Base-by-base conservation (phyloP, 2,329 filamentous ascomycete species). In the Sporothrix schenckii region DNA sequence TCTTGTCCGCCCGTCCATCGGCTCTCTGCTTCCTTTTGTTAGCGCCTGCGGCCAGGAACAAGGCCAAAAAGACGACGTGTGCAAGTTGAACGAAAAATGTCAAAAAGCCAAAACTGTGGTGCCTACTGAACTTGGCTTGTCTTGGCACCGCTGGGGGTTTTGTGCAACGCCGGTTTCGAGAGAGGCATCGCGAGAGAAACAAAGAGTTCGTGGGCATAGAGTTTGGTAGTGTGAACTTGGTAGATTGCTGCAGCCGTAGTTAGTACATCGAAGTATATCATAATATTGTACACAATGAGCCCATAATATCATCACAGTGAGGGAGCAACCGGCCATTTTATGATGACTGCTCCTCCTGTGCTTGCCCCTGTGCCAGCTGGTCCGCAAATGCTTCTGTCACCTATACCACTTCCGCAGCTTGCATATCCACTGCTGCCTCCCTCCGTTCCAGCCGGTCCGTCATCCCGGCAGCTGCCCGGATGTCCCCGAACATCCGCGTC, bases 11-110 rank as follows among this genome's bases (percentile, higher is more conserved):
- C 14, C 19, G 39, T 21, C 30, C 21, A 54, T 60, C 21, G 39
- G 6, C 19, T 9, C 16, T 27, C 39, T 11, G n/a, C 58, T 47
- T 63, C 58, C 58, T 61, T 27, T 19, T 47, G n/a, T 63, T 47
- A 63, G 58, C 58, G 39, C 58, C 58, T 39, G 58, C 58, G 11
- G 14, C 27, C 58, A 63, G 58, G 58, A 63, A 63, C 58, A 63
- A 27, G 10, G 14, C 58, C n/a, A 9, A 19, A 47, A 3, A 24
- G 6, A 7, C 39, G 47, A 47, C 21, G 58, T 47, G n/a, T 24
- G 11, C 56, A 60, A 41, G 34, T 39, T 7, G 16, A 44, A 14
- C 13, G n/a, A 24, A 47, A 61, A 11, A 9, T 44, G 9, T 19
- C 16, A 9, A 13, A 39, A 41, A 21, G 1, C 27, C 11, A 10